These are phyloP conservation scores for Lophiostoma macrostomum DNA, from an alignment of 495 filamentous ascomycete species.

Conservation along the genomic window DNA sequence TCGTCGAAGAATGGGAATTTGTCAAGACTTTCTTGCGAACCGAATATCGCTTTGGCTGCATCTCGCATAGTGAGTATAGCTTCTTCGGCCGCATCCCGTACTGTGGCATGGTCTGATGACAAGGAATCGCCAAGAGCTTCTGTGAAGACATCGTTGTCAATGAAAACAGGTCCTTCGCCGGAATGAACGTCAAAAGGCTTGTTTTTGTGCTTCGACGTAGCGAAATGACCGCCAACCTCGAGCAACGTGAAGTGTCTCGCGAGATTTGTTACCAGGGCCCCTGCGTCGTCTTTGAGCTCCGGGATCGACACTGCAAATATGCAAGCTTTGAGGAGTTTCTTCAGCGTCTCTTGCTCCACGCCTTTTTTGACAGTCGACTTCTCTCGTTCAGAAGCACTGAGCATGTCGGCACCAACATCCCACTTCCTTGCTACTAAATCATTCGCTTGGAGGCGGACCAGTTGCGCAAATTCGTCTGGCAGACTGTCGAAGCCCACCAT, in stretches of 20 bases:
- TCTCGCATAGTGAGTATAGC: conserved; percentile 74
- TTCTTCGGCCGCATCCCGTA: conserved; percentile 80
- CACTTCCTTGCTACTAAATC: conserved; percentile 72
- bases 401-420: conserved; percentile 57
- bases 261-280: conserved; percentile 69
- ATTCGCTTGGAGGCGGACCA: conserved; percentile 83
- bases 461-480: conserved; percentile 80
- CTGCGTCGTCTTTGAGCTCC: conserved; percentile 71
- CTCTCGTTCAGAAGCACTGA: conserved; percentile 70
- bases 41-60: conserved; percentile 77
- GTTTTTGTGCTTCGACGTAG: conserved; percentile 65
- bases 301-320: conserved; percentile 82
- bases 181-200: conserved; percentile 77
- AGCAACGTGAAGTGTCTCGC: conserved; percentile 86
- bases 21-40: conserved; percentile 62
- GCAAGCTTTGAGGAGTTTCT: conserved; percentile 81
- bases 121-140: conserved; percentile 86
- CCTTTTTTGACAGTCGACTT: conserved; percentile 83
- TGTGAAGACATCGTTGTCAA: conserved; percentile 81
- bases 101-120: conserved; percentile 71
- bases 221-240: conserved; percentile 79
- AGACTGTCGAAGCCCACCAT: conserved; percentile 82
- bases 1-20: conserved; percentile 78
- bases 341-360: conserved; percentile 72
- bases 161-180: conserved; percentile 79